These are phyloP conservation scores for Hibiscus mutabilis DNA, from an alignment of 345 rosid genomes.

Conservation along the genomic window DNA sequence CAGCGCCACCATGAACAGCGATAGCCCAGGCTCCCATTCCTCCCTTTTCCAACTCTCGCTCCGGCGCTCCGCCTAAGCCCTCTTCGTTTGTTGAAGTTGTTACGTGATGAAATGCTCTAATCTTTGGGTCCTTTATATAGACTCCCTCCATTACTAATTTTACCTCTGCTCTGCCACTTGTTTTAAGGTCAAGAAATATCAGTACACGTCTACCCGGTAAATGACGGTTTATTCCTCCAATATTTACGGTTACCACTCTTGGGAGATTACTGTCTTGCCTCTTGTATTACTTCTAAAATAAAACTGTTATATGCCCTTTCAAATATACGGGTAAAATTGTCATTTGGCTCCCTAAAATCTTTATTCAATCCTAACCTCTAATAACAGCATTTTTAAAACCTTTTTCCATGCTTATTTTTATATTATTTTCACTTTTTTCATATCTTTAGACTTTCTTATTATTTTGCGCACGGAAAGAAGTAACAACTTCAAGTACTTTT, in stretches of 20 bases:
- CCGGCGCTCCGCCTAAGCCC: not conserved
- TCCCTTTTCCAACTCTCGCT: not conserved
- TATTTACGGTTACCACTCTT: not conserved
- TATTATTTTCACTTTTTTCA: too few species aligned
- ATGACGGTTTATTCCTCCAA: not conserved
- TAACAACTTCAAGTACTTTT: too few species aligned
- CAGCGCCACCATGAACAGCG: slow-evolving; percentile 98
- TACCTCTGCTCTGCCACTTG: not conserved
- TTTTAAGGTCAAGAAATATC: not conserved
- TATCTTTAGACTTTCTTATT: too few species aligned
- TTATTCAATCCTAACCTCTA: too few species aligned
- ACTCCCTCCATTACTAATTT: not conserved
- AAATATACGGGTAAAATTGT: too few species aligned
- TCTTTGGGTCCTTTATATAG: slow-evolving; percentile 5
- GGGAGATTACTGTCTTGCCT: not conserved
- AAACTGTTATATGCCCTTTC: too few species aligned
- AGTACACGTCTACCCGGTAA: not conserved
- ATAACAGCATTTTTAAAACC: too few species aligned
- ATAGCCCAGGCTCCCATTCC: slow-evolving; percentile 90
- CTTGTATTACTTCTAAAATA: not conserved
- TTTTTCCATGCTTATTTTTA: too few species aligned
- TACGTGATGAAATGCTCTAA: too few species aligned
- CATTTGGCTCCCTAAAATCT: too few species aligned
- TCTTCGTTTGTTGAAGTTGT: not conserved
- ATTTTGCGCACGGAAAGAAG: too few species aligned